Evolutionary conservation across 1,284 basidiomycete species (phyloP), one percentile per base, ranked within the genome.

Genomic region (Irpex sp.): DNA sequence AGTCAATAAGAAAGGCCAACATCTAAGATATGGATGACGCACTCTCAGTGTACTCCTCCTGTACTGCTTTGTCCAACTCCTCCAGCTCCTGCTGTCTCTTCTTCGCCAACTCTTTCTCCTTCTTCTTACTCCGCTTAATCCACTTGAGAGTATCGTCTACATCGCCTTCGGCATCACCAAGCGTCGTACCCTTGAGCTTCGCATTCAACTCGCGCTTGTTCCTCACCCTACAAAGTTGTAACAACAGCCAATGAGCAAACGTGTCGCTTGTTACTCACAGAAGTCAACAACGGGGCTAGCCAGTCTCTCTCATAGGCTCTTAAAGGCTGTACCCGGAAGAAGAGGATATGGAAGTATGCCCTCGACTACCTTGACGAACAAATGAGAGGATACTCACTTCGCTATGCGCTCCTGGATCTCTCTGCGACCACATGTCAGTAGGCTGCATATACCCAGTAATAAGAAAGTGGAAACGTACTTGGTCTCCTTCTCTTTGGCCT

Each of bases 181-280:
- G 87, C 60, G 94, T 96, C 66, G 87, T 76, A 67, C 96, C 96
- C 75, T 89, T 91, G 71, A 98, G 87, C 75, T 91, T 90, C 65
- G 91, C 82, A 76, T 92, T 88, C 70, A 97, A 88, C 74, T 97
- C 95, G 71, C 87, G 87, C 75, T 88, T 86, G 78, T 98, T 98
- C 77, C 91, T 90, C 76, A 92, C 88, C 85, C 91, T 94, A 73
- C 68, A 75, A 77, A 66, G 63, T 36, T 71, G 73, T 52, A 73
- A 66, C 68, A 65, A 67, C 72, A 67, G 71, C 10, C 59, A 65
- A 77, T 87, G 77, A 86, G 84, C 77, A 80, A 67, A 69, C 66
- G 63, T 59, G 61, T 58, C 61, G 65, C 64, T 58, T 35, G 28
- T 9, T 36, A 28, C 48, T 23, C 48, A 51, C 21, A 51, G 18